These are phyloP conservation scores for Irpex rosettiformis DNA, from an alignment of 1,284 basidiomycete genomes.

Conservation along the genomic window DNA sequence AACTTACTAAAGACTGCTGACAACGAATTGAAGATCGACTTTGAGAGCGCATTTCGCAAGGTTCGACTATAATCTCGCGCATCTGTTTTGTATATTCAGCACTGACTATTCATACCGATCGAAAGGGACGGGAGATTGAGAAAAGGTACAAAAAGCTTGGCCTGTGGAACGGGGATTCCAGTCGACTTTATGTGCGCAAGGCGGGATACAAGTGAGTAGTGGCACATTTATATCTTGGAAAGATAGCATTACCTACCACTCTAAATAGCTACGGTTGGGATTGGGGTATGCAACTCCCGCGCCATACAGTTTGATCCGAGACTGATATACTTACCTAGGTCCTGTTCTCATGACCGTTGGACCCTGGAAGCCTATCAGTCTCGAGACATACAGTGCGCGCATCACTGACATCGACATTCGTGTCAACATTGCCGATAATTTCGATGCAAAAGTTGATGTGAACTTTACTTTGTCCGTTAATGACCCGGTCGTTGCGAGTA, in stretches of 20 bases:
- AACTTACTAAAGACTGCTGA: constrained; percentile 46
- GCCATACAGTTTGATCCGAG: not conserved
- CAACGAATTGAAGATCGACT: constrained; percentile 71
- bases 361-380: constrained; percentile 73
- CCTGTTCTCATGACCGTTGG: constrained; percentile 76
- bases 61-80: constrained; percentile 31
- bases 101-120: no score
- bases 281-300: constrained; percentile 57
- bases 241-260: not conserved
- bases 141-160: constrained; percentile 54
- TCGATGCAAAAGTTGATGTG: constrained; percentile 49
- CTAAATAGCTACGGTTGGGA: constrained; percentile 74
- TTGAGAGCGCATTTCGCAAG: constrained; percentile 74
- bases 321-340: constrained; percentile 34
- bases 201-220: constrained; percentile 76
- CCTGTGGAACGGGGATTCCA: constrained; percentile 87
- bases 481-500: constrained; percentile 34
- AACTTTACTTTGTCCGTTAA: constrained; percentile 39
- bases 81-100: no score
- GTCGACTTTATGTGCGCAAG: constrained; percentile 83
- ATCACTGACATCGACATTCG: constrained; percentile 65
- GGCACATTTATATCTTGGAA: not conserved
- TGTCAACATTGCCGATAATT: constrained; percentile 46
- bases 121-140: constrained; percentile 70
- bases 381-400: constrained; percentile 65